phyloP scores from a whole-genome alignment of 2,329 filamentous ascomycete genomes.

The Penicillium sp. region DNA sequence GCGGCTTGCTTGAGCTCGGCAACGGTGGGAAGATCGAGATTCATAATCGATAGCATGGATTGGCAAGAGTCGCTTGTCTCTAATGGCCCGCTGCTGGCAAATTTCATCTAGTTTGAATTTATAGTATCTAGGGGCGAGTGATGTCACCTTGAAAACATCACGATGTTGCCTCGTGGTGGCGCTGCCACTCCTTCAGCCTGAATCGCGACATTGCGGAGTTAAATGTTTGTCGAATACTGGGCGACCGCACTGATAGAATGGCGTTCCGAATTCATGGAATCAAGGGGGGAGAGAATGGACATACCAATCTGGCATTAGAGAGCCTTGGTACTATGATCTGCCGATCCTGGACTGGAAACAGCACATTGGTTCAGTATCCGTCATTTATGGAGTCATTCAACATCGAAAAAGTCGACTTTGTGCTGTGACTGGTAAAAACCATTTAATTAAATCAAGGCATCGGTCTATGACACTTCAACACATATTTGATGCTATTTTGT shows the following conservation, averaged over 20 bases:
- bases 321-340: not conserved
- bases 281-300: not conserved
- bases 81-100: too few relatives aligned
- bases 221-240: too few relatives aligned
- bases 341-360: not conserved
- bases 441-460: too few relatives aligned
- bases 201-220: not conserved
- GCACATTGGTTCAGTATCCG: not conserved
- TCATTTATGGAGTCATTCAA: not conserved
- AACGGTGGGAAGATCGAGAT: constrained; percentile 38
- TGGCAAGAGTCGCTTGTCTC: not conserved
- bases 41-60: constrained; percentile 17
- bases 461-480: too few relatives aligned
- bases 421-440: too few relatives aligned
- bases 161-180: constrained; percentile 31
- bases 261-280: not conserved
- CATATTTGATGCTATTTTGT: too few relatives aligned
- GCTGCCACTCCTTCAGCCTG: constrained; percentile 17
- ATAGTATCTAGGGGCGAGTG: constrained; percentile 18
- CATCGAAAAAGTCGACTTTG: too few relatives aligned
- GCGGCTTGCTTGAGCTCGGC: constrained; percentile 41
- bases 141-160: constrained; percentile 38
- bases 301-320: not conserved
- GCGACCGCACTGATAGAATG: not conserved
- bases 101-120: not conserved